Evolutionary conservation across 345 rosid genomes (phyloP).

Genomic region (Eutrema heterophyllum): DNA sequence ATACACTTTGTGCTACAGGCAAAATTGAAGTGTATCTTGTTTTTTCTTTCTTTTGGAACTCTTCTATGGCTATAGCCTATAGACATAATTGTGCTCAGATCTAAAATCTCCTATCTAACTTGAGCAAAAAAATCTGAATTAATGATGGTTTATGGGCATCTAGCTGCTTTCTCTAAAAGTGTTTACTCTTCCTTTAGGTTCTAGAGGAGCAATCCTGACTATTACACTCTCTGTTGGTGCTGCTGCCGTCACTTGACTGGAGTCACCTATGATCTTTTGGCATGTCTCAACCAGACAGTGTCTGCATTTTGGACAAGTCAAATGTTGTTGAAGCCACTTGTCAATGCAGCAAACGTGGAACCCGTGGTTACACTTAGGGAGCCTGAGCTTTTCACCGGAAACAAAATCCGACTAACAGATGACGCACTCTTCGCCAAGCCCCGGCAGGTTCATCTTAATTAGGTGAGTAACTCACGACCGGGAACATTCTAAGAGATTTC

Average conservation of each 20-base stretch:
- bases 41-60: background rate
- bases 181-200: slow-evolving; percentile 34
- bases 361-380: slow-evolving; percentile 68
- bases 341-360: slow-evolving; percentile 63
- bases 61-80: background rate
- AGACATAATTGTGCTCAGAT: slow-evolving; percentile 5
- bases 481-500: slow-evolving; percentile 44
- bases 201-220: slow-evolving; percentile 31
- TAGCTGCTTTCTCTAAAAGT: slow-evolving; percentile 22
- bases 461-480: slow-evolving; percentile 38
- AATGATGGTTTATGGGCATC: background rate
- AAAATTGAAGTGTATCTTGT: background rate
- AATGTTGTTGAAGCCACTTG: slow-evolving; percentile 58
- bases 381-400: slow-evolving; percentile 38
- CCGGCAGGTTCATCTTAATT: slow-evolving; percentile 36
- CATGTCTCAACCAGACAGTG: slow-evolving; percentile 35
- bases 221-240: slow-evolving; percentile 13
- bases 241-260: background rate
- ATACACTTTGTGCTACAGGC: slow-evolving; percentile 18
- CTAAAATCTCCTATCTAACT: slow-evolving; percentile 2
- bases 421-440: slow-evolving; percentile 48
- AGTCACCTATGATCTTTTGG: slow-evolving; percentile 28
- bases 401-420: slow-evolving; percentile 52
- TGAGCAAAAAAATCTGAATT: background rate
- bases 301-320: slow-evolving; percentile 68